Base-by-base conservation (phyloP, 495 filamentous ascomycete species). In the Xylaria cubensis region DNA sequence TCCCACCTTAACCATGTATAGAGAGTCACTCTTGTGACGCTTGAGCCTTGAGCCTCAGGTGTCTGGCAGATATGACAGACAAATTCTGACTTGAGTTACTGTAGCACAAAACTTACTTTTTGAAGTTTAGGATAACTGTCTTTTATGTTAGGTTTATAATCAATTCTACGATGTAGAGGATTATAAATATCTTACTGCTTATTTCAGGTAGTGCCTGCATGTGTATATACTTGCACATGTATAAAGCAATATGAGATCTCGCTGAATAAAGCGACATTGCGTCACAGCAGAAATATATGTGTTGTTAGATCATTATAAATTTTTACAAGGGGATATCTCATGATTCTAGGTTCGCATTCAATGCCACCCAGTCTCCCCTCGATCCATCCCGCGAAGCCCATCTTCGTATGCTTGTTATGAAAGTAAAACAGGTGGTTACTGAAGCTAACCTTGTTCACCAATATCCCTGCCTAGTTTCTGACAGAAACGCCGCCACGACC, bases 261-360 rank as follows among this genome's bases (percentile, higher is more conserved):
- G 12, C 13, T 42, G 12, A 56, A 17, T 15, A 32, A 32, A 29
- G 36, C 26, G 32, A 24, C 26, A 42, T 44, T 42, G 10, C 61
- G 61, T 63, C 61, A 42, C n/a, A 36, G 39, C 15, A 50, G 19
- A 65, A 48, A 17, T 5, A 61, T 32, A 9, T 34, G 24, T 69
- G 1, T 13, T 69, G 56, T 64, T 64, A 70, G 69, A 56, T 71
- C 48, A 71, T 64, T 26, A n/a, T 53, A 19, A 29, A 12, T 42
- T 26, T 17, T 26, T 17, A 62, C 46, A 56, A 34, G 41, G 32
- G 7, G 26, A 63, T 29, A 36, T 51, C 24, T n/a, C 19, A 48
- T 24, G 17, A 62, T 39, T 32, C 29, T 21, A 6, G 7, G 3
- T 46, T 46, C 29, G 55, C 41, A 46, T 24, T 69, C 9, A 44